Conservation (phyloP, 2,329 filamentous ascomycete species). For the Claviceps humidiphila region DNA sequence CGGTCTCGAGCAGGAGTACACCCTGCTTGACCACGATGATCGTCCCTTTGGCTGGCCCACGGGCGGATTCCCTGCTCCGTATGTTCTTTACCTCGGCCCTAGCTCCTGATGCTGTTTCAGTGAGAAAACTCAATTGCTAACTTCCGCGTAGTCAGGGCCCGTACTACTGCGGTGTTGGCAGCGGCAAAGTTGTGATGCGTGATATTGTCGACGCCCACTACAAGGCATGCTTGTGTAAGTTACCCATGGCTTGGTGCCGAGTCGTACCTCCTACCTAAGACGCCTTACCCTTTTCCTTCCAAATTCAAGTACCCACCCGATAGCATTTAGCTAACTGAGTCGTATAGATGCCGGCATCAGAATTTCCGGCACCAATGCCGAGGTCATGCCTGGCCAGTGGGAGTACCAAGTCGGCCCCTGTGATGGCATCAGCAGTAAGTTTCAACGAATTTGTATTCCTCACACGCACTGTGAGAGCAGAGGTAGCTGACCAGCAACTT, state of each 20-base stretch:
- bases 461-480: neutral
- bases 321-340: neutral
- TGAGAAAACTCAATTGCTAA: neutral
- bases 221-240: conserved; percentile 52
- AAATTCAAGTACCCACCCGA: neutral
- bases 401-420: conserved; percentile 95
- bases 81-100: conserved; percentile 5
- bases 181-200: conserved; percentile 93
- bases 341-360: conserved; percentile 57
- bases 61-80: conserved; percentile 75
- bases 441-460: neutral
- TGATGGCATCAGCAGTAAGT: conserved; percentile 67
- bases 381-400: conserved; percentile 86
- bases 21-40: conserved; percentile 57
- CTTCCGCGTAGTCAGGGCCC: conserved; percentile 21
- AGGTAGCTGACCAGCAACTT: neutral
- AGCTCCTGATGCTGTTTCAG: no score
- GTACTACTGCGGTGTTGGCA: conserved; percentile 76
- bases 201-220: conserved; percentile 73
- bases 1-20: conserved; percentile 97
- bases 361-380: conserved; percentile 97
- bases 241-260: neutral
- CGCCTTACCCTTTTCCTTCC: neutral
- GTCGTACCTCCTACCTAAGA: neutral
- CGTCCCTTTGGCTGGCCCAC: conserved; percentile 65